phyloP scores from a whole-genome alignment of 139 green algal genomes.

The Edaphochlamys debaryana region DNA sequence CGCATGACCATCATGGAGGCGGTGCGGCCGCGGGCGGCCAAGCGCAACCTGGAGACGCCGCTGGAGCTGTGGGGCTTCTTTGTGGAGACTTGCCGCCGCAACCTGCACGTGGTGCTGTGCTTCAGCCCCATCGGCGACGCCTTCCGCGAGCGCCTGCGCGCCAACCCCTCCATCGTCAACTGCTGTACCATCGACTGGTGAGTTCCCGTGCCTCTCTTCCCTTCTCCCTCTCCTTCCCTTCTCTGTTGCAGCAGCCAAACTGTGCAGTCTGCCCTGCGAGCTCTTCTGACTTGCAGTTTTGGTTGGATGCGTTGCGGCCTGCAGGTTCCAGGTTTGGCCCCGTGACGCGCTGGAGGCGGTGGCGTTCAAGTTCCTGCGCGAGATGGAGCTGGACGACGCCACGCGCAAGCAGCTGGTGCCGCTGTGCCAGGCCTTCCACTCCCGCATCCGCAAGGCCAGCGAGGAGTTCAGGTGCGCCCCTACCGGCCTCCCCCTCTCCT shows the following conservation, averaged over 20 bases:
- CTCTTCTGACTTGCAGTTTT: background rate
- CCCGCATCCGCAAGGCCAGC: conserved; percentile 50
- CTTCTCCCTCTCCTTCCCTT: too few relatives aligned
- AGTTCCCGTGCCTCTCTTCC: background rate
- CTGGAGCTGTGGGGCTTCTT: conserved; percentile 83
- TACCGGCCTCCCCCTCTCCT: too few relatives aligned
- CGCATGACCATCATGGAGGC: conserved; percentile 73
- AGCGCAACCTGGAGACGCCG: conserved; percentile 76
- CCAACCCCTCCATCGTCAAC: conserved; percentile 84
- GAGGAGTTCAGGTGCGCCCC: conserved; percentile 51
- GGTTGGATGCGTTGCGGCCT: too few relatives aligned
- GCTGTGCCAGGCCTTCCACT: conserved; percentile 64
- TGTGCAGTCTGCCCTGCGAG: background rate
- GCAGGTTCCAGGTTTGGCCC: conserved; percentile 67
- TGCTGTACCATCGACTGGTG: conserved; percentile 88
- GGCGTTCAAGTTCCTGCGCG: conserved; percentile 76
- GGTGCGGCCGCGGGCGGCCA: conserved; percentile 66
- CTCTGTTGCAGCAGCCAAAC: background rate
- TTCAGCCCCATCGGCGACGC: conserved; percentile 75
- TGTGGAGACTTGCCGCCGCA: conserved; percentile 60
- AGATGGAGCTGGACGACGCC: conserved; percentile 68
- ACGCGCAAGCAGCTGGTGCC: conserved; percentile 64
- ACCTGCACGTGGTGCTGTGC: conserved; percentile 81
- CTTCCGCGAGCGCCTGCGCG: conserved; percentile 77
- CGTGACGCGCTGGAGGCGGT: conserved; percentile 77